Evolutionary conservation across 1,284 basidiomycete species (phyloP), one percentile per base, ranked within the genome.

Genomic region (Takashimella tepidaria): DNA sequence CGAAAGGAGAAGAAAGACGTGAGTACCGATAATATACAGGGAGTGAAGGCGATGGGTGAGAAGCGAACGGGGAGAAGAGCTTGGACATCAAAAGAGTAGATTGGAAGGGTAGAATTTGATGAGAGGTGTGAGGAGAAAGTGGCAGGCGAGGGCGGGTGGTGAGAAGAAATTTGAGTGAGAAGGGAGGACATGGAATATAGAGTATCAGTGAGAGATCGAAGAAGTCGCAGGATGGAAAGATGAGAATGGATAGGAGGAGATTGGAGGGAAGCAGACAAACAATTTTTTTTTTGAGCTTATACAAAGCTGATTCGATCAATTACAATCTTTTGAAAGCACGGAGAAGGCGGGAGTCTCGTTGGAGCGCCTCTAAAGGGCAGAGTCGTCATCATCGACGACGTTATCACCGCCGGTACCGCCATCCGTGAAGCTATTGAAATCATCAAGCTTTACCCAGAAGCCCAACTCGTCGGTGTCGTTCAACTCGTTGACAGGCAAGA

Each of bases 331-430:
- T n/a, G 24, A 21, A 43, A 75, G 73, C 93, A 98, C 68, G 95
- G 95, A 5, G 95, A 98, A 74, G 95, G 96, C n/a, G 96, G 95
- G 1, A 81, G 81, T 43, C 83, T 97, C 66, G 92, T 98, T 56
- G 96, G 95, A 21, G 85, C 87, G 1, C 79, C 87, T 1, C 81
- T 97, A 21, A 79, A 82, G 51, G 90, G 89, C 20, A 85, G 87
- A 70, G 89, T 97, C 2, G 83, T 97, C 51, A 80, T 98, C 41
- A 80, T 98, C 41, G 95, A 98, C 79, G 95, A 98, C 64, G 96
- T 98, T 47, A 92, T 98, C 79, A 98, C 96, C 0, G 85, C 89
- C 11, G 95, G 95, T 12, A 95, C 87, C n/a, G 92, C 92, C 0
- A 85, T 93, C 41, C 83, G 91, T 19, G 81, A 84, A 49, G 86